Evolutionary conservation across 495 filamentous ascomycete genomes (phyloP), one percentile per base, ranked within the genome.

Genomic region (Talaromyces ruber): DNA sequence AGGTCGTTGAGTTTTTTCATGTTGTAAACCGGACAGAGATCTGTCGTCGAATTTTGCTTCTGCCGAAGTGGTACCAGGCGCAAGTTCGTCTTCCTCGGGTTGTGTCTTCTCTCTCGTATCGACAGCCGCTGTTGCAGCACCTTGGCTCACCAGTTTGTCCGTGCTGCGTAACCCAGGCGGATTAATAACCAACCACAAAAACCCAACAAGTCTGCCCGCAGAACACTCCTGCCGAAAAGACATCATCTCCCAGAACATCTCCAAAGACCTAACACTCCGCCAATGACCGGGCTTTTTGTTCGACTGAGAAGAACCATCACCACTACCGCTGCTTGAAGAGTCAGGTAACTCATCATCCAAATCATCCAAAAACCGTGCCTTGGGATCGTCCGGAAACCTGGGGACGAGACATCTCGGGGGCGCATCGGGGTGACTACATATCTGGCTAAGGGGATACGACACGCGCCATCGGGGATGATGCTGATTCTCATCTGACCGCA

Each of bases 221-320:
- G 92, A 93, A 69, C 94, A 99, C 71, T 99, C 94, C 70, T 98
- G 94, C 29, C 94, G 80, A 68, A 91, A 97, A 14, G 92, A 88
- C 94, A 99, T 98, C 84, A 94, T 87, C 61, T 99, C 94, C 94
- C 94, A 99, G 72, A 99, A 99, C 65, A 93, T 87, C 30, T 93
- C 91, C 30, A 98, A 72, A 0, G 87, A 88, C 65, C 77, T 84
- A 18, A 97, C 87, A 65, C 87, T 92, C 66, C 83, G 87, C 94
- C 94, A 99, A 57, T 83, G 76, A 0, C 88, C 91, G 51, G 70
- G 67, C 37, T 77, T 76, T 21, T 74, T 67, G n/a, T 66, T 63
- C 21, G 70, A 64, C 5, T 74, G 68, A 1, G 43, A 57, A 16
- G n/a, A n/a, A n/a, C n/a, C n/a, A n/a, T n/a, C n/a, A n/a, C n/a